Evolutionary conservation across 2,329 filamentous ascomycete species (phyloP).

Genomic region (Rhinocladiella mackenziei): DNA sequence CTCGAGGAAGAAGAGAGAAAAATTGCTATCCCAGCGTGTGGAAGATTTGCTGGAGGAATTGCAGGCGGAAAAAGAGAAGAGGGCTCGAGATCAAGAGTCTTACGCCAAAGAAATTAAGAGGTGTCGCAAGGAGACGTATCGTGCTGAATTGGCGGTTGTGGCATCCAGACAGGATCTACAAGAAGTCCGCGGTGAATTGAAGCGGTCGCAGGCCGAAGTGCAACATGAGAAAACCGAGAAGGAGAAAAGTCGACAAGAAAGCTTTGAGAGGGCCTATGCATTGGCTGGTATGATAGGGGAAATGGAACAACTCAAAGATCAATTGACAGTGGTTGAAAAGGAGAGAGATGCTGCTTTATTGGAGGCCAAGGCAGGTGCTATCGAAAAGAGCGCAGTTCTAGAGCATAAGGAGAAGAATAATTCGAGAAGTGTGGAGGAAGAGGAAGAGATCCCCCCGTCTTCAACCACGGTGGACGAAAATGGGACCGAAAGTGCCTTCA

Average conservation of each 20-base stretch:
- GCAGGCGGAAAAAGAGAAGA: conserved; percentile 49
- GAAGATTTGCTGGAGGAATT: conserved; percentile 50
- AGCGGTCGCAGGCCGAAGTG: conserved; percentile 51
- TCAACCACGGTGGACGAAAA: neutral
- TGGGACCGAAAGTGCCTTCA: neutral
- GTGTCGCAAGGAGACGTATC: conserved; percentile 56
- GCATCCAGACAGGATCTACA: conserved; percentile 53
- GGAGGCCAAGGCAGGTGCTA: conserved; percentile 12
- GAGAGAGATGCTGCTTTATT: conserved; percentile 32
- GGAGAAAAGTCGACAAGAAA: conserved; percentile 45
- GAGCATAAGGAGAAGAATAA: conserved; percentile 6
- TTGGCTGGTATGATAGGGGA: conserved; percentile 45
- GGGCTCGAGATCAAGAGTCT: conserved; percentile 44
- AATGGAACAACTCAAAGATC: conserved; percentile 41
- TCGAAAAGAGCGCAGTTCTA: conserved; percentile 3
- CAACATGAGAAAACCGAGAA: conserved; percentile 46
- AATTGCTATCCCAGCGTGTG: conserved; percentile 43
- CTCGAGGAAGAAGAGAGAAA: conserved; percentile 43
- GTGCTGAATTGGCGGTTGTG: conserved; percentile 51
- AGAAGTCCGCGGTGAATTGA: conserved; percentile 42
- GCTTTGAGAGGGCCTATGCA: conserved; percentile 46
- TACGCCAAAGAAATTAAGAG: conserved; percentile 57
- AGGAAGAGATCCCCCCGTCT: neutral
- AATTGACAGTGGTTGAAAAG: conserved; percentile 39
- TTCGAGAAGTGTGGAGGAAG: neutral